Evolutionary conservation across 345 rosid genomes (phyloP).

Genomic region (Syzygium aromaticum): DNA sequence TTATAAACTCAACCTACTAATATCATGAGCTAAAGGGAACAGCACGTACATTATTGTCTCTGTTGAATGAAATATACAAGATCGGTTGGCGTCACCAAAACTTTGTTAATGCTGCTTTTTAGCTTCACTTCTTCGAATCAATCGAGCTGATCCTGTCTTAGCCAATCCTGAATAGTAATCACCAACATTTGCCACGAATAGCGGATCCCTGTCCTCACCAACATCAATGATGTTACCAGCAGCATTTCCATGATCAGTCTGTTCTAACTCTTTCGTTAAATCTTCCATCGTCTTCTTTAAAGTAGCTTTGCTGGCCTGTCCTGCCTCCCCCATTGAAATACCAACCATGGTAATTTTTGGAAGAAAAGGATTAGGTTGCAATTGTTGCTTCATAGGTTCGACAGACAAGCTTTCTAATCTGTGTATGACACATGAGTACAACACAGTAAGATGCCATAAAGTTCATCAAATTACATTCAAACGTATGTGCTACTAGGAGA

Average conservation of each 20-base stretch:
- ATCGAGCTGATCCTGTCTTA: slow-evolving; percentile 49
- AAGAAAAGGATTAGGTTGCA: slow-evolving; percentile 59
- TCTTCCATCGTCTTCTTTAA: slow-evolving; percentile 84
- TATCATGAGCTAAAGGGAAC: background rate
- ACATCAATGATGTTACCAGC: slow-evolving; percentile 9
- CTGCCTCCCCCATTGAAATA: slow-evolving; percentile 72
- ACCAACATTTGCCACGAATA: slow-evolving; percentile 91
- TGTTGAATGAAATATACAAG: background rate
- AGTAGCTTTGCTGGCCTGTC: slow-evolving; percentile 66
- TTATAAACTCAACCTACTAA: background rate
- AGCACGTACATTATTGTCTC: background rate
- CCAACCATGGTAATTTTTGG: slow-evolving; percentile 99
- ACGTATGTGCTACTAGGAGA: background rate
- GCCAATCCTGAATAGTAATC: slow-evolving; percentile 64
- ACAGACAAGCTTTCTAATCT: background rate
- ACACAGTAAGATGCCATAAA: slow-evolving; percentile 19
- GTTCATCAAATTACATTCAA: background rate
- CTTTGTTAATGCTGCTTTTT: background rate
- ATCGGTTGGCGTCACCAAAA: background rate
- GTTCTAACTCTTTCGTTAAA: slow-evolving; percentile 67
- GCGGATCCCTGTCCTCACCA: slow-evolving; percentile 54
- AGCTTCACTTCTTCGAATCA: slow-evolving; percentile 37
- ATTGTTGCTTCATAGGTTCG: slow-evolving; percentile 13
- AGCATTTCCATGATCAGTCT: slow-evolving; percentile 41
- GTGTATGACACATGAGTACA: background rate